Percentiles rank a stretch among this genome's conserved stretches.
Evolutionary conservation across 2,329 filamentous ascomycete genomes (phyloP).

Genomic region (Coniochaeta ligniaria): DNA sequence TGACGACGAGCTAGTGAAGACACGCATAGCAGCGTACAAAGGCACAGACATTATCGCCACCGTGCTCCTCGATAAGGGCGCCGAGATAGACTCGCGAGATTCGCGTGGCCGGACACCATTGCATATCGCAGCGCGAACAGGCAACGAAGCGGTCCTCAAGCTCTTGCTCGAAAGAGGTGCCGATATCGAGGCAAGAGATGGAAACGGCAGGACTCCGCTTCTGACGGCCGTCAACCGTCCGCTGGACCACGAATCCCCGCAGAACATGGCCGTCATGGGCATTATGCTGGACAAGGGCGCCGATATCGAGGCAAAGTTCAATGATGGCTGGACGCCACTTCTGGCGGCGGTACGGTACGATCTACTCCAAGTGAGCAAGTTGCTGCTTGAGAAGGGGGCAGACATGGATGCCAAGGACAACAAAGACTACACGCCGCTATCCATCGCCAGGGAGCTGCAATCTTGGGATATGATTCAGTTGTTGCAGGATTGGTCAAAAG

Average conservation of each 20-base stretch:
- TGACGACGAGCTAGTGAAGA: background rate
- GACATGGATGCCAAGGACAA: constrained; percentile 2
- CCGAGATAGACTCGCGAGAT: background rate
- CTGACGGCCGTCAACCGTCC: background rate
- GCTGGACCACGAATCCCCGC: background rate
- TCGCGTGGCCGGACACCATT: constrained; percentile 2
- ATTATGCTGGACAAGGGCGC: background rate
- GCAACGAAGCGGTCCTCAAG: constrained; percentile 1
- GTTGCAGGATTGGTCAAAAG: background rate
- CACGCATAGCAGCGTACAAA: background rate
- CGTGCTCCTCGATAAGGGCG: background rate
- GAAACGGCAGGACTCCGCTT: background rate
- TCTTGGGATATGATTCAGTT: background rate
- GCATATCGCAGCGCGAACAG: background rate
- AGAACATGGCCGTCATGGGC: background rate
- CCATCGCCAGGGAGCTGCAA: background rate
- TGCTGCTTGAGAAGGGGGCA: background rate
- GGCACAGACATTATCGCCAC: background rate
- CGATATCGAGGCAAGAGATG: background rate
- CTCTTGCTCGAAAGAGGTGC: background rate
- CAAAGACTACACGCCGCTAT: background rate
- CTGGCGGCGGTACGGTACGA: background rate
- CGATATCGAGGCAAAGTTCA: background rate
- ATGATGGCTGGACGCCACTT: background rate
- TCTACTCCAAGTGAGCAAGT: background rate